Conservation (phyloP, 129 eudicot species). For the Helianthus tuberosus region DNA sequence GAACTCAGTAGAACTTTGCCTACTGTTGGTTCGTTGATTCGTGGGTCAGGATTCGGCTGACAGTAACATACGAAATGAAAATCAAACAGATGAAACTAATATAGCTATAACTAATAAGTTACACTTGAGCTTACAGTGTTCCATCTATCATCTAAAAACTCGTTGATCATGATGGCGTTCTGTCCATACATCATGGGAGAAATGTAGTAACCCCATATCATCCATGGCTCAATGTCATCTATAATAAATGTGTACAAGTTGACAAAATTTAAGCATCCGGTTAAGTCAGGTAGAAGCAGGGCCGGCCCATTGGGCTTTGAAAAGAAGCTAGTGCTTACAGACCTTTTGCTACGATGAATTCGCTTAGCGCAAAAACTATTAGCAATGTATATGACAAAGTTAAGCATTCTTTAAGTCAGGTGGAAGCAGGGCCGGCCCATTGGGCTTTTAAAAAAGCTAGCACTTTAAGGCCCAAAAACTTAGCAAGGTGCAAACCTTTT, state of each 20-base stretch:
- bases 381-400: too few relatives aligned
- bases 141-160: conserved; percentile 81
- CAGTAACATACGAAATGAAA: neutral
- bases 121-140: conserved; percentile 47
- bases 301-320: too few relatives aligned
- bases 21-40: conserved; percentile 58
- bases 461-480: too few relatives aligned
- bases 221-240: conserved; percentile 79
- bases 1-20: conserved; percentile 68
- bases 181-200: conserved; percentile 93
- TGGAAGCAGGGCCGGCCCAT: too few relatives aligned
- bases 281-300: too few relatives aligned
- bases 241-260: conserved; percentile 18
- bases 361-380: conserved; percentile 47
- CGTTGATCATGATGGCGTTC: conserved; percentile 68
- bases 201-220: conserved; percentile 76
- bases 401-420: too few relatives aligned
- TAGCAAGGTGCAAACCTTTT: conserved; percentile 46
- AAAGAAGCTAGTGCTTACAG: too few relatives aligned
- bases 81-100: conserved; percentile 3
- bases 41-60: conserved; percentile 57
- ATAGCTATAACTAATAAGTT: neutral
- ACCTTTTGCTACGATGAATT: conserved; percentile 61
- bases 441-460: too few relatives aligned
- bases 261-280: neutral